Conservation (phyloP, 1,284 basidiomycete genomes). For the Apiotrichum mycotoxinovorans region DNA sequence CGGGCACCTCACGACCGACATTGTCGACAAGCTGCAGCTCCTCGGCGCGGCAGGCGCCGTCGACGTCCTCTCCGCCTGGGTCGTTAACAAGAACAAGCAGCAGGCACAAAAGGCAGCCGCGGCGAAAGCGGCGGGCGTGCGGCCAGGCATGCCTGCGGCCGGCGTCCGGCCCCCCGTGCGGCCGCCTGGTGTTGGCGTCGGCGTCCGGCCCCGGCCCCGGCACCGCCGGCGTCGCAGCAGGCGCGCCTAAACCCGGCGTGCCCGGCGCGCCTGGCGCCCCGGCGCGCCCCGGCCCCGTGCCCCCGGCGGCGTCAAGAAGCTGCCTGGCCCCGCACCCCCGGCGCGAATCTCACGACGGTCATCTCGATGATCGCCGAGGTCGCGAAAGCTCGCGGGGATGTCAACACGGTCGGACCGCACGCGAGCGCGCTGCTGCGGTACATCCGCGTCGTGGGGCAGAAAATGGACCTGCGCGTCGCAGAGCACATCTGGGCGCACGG, state of each 20-base stretch:
- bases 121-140: constrained; percentile 12
- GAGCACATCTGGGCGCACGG: constrained; percentile 46
- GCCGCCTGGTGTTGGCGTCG: neutral
- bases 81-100: constrained; percentile 45
- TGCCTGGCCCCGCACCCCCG: constrained; percentile 42
- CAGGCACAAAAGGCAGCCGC: constrained; percentile 30
- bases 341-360: constrained; percentile 43
- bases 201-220: neutral
- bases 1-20: constrained; percentile 41
- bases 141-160: constrained; percentile 2
- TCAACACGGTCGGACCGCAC: constrained; percentile 45
- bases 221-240: neutral
- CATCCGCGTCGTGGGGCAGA: constrained; percentile 43
- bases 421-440: constrained; percentile 41
- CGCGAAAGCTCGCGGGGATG: constrained; percentile 43
- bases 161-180: constrained; percentile 4
- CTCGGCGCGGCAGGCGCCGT: constrained; percentile 42
- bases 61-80: constrained; percentile 44
- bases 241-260: neutral
- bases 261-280: neutral
- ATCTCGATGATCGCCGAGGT: constrained; percentile 47
- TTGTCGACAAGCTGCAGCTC: constrained; percentile 40
- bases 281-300: constrained; percentile 1
- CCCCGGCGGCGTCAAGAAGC: constrained; percentile 11
- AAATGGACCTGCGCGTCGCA: constrained; percentile 42